Conservation (phyloP, 345 rosid genomes). For the Cardamine chenopodiifolia region DNA sequence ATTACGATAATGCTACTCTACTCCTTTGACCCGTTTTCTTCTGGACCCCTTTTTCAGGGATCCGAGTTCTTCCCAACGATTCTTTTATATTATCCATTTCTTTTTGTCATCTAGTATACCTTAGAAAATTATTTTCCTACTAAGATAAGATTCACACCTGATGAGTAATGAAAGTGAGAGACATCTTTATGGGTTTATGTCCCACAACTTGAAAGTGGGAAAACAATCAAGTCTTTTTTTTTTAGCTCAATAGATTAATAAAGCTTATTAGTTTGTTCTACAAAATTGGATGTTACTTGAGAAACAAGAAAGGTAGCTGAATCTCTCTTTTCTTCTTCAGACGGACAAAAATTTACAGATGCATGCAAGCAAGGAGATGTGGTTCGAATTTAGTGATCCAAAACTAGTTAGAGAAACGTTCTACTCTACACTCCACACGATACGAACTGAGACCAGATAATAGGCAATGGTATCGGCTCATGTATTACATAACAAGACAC, state of each 20-base stretch:
- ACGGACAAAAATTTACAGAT: not conserved
- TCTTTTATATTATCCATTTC: not conserved
- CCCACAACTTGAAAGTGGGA: not conserved
- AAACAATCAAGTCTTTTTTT: not conserved
- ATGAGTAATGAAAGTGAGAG: constrained; percentile 1
- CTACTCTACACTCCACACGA: not conserved
- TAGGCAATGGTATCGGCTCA: not conserved
- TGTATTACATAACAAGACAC: not conserved
- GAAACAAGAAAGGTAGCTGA: not conserved
- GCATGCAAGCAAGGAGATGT: not conserved
- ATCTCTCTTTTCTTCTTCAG: not conserved
- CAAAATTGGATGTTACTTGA: constrained; percentile 1
- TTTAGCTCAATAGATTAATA: not conserved
- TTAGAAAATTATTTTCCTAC: not conserved
- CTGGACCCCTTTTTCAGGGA: constrained; percentile 10
- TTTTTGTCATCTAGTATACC: not conserved
- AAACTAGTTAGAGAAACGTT: not conserved
- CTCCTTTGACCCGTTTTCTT: constrained; percentile 32
- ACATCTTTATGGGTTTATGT: constrained; percentile 3
- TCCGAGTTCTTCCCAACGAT: not conserved
- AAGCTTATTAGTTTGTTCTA: not conserved
- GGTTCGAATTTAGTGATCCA: not conserved
- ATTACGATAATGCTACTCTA: constrained; percentile 11
- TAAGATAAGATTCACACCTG: not conserved
- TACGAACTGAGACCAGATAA: not conserved